Evolutionary conservation across 169 alveolate genomes (phyloP).

Genomic region (Sarcocystis neurona): DNA sequence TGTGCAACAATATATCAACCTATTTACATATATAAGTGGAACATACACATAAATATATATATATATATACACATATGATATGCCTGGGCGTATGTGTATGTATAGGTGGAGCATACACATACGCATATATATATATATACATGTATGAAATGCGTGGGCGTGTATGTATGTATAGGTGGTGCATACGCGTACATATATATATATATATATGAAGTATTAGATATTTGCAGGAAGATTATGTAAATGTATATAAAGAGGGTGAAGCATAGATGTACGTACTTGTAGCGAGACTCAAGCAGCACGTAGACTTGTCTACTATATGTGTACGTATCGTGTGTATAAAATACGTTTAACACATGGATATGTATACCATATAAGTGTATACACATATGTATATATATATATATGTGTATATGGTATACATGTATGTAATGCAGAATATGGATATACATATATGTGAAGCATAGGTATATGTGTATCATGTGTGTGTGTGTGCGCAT

Average conservation of each 20-base stretch:
- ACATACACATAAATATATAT: neutral
- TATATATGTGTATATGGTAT: too few relatives aligned
- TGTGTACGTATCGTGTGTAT: too few relatives aligned
- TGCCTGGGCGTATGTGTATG: too few relatives aligned
- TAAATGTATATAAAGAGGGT: too few relatives aligned
- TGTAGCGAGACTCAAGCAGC: too few relatives aligned
- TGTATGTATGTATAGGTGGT: neutral
- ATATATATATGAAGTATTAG: neutral
- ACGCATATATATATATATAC: neutral
- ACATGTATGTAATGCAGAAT: too few relatives aligned
- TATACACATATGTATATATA: neutral
- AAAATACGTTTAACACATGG: too few relatives aligned
- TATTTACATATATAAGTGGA: constrained; percentile 12
- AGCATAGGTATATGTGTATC: neutral
- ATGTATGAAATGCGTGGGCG: neutral
- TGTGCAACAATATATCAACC: neutral
- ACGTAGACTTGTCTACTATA: too few relatives aligned
- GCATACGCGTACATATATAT: neutral
- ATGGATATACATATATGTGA: too few relatives aligned
- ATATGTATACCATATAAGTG: neutral
- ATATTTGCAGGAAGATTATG: neutral
- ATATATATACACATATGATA: neutral
- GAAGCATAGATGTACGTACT: too few relatives aligned
- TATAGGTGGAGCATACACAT: too few relatives aligned
- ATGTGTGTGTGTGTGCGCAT: neutral